These are phyloP conservation scores for Selaginella tamariscina DNA, from an alignment of 75 land plant genomes.

Conservation along the genomic window DNA sequence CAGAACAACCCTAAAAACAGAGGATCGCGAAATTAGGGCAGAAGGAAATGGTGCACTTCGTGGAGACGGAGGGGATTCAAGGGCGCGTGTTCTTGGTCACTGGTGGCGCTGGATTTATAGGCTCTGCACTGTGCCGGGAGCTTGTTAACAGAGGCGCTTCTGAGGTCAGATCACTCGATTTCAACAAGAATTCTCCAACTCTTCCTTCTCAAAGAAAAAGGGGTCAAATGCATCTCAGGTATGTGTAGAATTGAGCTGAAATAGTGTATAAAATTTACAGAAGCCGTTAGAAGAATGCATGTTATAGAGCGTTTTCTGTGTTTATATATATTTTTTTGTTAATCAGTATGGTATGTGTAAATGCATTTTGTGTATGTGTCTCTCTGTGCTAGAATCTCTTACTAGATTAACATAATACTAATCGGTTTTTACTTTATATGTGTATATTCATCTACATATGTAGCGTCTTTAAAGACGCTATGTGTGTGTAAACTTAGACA, in stretches of 20 bases:
- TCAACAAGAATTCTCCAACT: constrained; percentile 40
- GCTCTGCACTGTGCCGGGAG: constrained; percentile 72
- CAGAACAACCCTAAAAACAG: neutral
- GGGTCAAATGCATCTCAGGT: constrained; percentile 50
- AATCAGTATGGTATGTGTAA: too few species aligned
- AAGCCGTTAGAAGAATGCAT: neutral
- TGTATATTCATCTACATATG: too few species aligned
- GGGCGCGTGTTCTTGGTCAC: constrained; percentile 75
- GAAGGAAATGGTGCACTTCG: constrained; percentile 22
- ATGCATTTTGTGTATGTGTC: too few species aligned
- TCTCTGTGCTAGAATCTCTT: too few species aligned
- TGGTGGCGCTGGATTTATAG: constrained; percentile 76
- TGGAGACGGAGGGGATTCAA: constrained; percentile 83
- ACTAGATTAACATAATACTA: too few species aligned
- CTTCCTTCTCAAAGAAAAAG: constrained; percentile 25
- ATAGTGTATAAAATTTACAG: constrained; percentile 16
- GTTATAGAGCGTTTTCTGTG: too few species aligned
- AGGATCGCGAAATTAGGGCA: neutral
- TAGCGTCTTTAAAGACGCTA: too few species aligned
- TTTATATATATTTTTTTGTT: too few species aligned
- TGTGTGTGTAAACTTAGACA: too few species aligned
- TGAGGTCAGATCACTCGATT: constrained; percentile 62
- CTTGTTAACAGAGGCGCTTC: constrained; percentile 66
- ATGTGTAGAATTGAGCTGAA: constrained; percentile 41
- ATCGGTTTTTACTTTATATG: too few species aligned